Conservation (phyloP, 2,329 filamentous ascomycete genomes). For the Verticillium alfalfae region DNA sequence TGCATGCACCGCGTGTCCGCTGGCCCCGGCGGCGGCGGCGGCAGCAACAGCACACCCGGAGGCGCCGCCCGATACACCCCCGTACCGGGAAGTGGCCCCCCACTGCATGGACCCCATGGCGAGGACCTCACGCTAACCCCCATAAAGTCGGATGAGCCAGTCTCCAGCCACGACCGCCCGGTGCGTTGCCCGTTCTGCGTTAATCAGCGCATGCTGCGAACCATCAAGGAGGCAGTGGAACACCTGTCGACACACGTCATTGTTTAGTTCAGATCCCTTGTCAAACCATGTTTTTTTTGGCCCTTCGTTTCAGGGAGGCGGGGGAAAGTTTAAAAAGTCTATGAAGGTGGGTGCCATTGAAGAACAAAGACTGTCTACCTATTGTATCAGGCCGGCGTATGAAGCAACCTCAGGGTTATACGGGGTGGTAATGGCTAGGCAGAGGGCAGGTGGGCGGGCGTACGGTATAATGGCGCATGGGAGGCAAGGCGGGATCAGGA, state of each 20-base stretch:
- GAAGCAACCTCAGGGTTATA: background rate
- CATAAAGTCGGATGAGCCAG: slow-evolving; percentile 43
- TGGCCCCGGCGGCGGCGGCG: slow-evolving; percentile 9
- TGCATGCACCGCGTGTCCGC: slow-evolving; percentile 10
- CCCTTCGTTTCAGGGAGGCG: no score
- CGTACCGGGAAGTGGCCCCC: slow-evolving; percentile 3
- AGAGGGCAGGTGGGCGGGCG: background rate
- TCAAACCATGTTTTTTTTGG: background rate
- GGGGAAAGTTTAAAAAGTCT: no score
- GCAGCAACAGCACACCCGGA: background rate
- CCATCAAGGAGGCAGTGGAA: slow-evolving; percentile 57
- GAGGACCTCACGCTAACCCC: slow-evolving; percentile 48
- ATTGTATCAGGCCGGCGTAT: background rate
- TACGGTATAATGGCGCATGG: background rate
- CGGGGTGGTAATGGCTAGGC: background rate
- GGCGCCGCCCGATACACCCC: slow-evolving; percentile 6
- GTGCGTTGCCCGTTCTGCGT: slow-evolving; percentile 56
- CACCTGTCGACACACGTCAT: slow-evolving; percentile 58
- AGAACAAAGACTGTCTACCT: background rate
- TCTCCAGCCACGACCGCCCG: slow-evolving; percentile 41
- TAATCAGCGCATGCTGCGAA: slow-evolving; percentile 55
- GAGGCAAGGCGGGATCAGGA: background rate
- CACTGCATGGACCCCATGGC: slow-evolving; percentile 15
- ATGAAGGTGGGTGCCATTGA: no score
- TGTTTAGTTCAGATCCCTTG: slow-evolving; percentile 26